These are phyloP conservation scores for Sarocladium kiliense DNA, from an alignment of 2,329 filamentous ascomycete species.

Conservation along the genomic window DNA sequence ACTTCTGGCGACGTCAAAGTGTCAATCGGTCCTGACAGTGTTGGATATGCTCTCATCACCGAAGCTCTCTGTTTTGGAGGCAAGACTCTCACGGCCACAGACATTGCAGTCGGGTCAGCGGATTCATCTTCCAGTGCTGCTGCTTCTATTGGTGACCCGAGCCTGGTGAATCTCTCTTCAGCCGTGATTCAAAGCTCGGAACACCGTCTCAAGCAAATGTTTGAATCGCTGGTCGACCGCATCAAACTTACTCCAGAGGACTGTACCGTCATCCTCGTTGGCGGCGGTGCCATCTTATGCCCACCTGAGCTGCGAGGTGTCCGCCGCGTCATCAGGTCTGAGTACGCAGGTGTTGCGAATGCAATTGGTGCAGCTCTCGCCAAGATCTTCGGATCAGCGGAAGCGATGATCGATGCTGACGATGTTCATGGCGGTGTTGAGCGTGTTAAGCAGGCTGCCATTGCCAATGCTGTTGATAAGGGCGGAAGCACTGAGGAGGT, in stretches of 20 bases:
- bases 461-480: constrained; percentile 15
- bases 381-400: constrained; percentile 16
- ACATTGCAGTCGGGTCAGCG: constrained; percentile 19
- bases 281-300: constrained; percentile 16
- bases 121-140: too few species aligned
- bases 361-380: constrained; percentile 19
- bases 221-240: constrained; percentile 17
- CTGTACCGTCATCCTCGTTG: constrained; percentile 18
- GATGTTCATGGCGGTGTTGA: constrained; percentile 12
- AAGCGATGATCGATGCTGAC: constrained; percentile 17
- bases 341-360: constrained; percentile 17
- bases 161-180: background rate
- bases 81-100: constrained; percentile 17
- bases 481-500: constrained; percentile 13
- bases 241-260: constrained; percentile 17
- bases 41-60: constrained; percentile 17
- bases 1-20: constrained; percentile 10
- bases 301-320: constrained; percentile 15
- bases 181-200: constrained; percentile 7
- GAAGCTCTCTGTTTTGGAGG: constrained; percentile 19
- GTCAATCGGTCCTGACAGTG: constrained; percentile 24
- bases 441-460: constrained; percentile 13
- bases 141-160: background rate
- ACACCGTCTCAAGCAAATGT: constrained; percentile 15
- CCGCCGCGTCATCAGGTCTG: constrained; percentile 14